Percentiles rank a stretch among this genome's conserved stretches.
Conservation (phyloP, 306 rosid species). For the Elaeagnus macrophylla region DNA sequence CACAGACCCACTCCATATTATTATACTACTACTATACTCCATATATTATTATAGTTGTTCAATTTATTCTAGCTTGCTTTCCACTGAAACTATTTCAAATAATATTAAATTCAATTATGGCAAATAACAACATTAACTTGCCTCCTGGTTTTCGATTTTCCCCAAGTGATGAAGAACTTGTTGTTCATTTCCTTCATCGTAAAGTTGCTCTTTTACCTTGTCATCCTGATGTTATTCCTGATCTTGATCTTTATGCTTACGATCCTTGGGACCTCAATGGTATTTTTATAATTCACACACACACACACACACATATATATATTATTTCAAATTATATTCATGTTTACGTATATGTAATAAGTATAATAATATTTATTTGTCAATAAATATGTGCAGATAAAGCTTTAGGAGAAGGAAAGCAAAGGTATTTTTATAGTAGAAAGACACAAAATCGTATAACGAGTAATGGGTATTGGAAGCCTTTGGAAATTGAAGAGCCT, state of each 20-base stretch:
- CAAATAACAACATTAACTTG: conserved; percentile 48
- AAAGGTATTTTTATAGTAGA: conserved; percentile 86
- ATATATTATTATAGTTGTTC: conserved; percentile 8
- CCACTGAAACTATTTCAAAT: not conserved
- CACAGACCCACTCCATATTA: conserved; percentile 16
- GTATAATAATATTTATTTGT: too few species aligned
- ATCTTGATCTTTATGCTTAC: conserved; percentile 67
- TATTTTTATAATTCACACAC: too few species aligned
- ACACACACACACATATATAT: not conserved
- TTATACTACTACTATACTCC: conserved; percentile 5
- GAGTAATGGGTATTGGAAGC: conserved; percentile 82
- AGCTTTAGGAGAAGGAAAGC: conserved; percentile 79
- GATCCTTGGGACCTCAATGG: conserved; percentile 94
- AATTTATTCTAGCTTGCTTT: not conserved
- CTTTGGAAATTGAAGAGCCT: conserved; percentile 63
- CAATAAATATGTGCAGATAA: conserved; percentile 39
- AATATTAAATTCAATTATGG: conserved; percentile 19
- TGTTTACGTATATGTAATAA: too few species aligned
- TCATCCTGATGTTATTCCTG: conserved; percentile 95
- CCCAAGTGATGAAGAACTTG: conserved; percentile 91
- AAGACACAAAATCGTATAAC: conserved; percentile 48
- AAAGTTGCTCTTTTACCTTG: conserved; percentile 77
- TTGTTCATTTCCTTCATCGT: conserved; percentile 85
- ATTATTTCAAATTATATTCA: too few species aligned
- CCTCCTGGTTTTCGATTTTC: conserved; percentile 88